A percentile compares a stretch with the other conserved stretches of the same genome.
Evolutionary conservation across 768 basidiomycete genomes (phyloP).

Genomic region (Steccherinum ochraceum): DNA sequence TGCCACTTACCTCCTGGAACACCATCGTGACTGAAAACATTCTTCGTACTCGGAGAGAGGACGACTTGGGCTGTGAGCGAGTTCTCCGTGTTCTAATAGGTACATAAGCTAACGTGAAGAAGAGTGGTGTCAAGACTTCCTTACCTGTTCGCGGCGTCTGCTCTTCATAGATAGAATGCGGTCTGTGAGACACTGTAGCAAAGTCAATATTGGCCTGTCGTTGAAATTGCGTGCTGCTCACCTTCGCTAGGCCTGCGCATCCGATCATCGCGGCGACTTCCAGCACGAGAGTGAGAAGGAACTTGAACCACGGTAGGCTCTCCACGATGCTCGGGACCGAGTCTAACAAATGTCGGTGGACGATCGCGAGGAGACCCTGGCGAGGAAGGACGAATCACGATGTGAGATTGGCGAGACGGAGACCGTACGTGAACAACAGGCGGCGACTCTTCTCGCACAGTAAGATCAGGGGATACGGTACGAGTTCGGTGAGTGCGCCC

Average conservation of each 20-base stretch:
- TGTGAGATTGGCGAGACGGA: slow-evolving; percentile 1
- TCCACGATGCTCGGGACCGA: background rate
- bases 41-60: background rate
- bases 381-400: background rate
- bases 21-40: background rate
- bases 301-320: background rate
- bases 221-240: too few relatives aligned
- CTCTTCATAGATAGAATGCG: background rate
- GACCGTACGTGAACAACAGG: slow-evolving; percentile 1
- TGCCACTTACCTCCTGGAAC: background rate
- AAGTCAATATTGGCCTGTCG: too few relatives aligned
- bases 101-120: too few relatives aligned
- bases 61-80: background rate
- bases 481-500: background rate
- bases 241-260: slow-evolving; percentile 5
- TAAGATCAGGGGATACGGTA: background rate
- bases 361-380: background rate
- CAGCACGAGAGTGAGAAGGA: background rate
- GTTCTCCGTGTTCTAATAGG: background rate
- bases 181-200: background rate
- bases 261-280: background rate
- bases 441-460: background rate
- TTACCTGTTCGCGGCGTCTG: background rate
- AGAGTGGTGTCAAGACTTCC: too few relatives aligned
- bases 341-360: slow-evolving; percentile 3